Evolutionary conservation across 805 yeast genomes (phyloP).

Genomic region (Metschnikowia henanensis): DNA sequence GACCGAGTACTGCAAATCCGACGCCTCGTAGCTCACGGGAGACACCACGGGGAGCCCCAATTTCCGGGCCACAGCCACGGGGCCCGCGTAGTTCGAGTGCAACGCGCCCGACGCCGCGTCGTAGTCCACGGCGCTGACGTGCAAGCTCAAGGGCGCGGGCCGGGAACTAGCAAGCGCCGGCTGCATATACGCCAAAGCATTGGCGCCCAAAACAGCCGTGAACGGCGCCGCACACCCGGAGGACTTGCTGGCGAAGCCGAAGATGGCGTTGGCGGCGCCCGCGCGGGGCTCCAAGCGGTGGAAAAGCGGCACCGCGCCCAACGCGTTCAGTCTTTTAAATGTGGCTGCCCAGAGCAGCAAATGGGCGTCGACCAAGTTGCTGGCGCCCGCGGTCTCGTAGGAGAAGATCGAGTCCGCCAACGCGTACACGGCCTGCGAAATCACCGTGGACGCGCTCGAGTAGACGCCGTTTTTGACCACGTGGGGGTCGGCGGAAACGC

Average conservation of each 20-base stretch:
- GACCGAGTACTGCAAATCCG: slow-evolving; percentile 67
- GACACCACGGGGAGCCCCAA: slow-evolving; percentile 68
- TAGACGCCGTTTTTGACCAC: slow-evolving; percentile 48
- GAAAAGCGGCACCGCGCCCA: slow-evolving; percentile 60
- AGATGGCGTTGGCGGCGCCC: slow-evolving; percentile 79
- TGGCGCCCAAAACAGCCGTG: slow-evolving; percentile 61
- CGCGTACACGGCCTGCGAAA: slow-evolving; percentile 55
- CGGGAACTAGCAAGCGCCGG: slow-evolving; percentile 46
- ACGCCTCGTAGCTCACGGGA: slow-evolving; percentile 51
- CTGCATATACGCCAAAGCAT: slow-evolving; percentile 67
- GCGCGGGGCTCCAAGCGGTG: slow-evolving; percentile 68
- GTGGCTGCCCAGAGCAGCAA: slow-evolving; percentile 59
- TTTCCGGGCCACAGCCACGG: slow-evolving; percentile 59
- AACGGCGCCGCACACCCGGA: slow-evolving; percentile 26
- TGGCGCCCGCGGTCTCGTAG: slow-evolving; percentile 59
- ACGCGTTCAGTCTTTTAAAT: slow-evolving; percentile 49
- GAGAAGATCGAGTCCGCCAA: slow-evolving; percentile 58
- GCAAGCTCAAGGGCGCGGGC: slow-evolving; percentile 61
- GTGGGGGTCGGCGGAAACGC: slow-evolving; percentile 57
- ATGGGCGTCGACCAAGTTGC: slow-evolving; percentile 58
- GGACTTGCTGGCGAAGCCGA: slow-evolving; percentile 55
- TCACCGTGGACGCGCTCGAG: slow-evolving; percentile 54
- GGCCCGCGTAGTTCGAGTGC: slow-evolving; percentile 61
- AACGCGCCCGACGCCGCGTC: slow-evolving; percentile 52
- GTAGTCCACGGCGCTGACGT: slow-evolving; percentile 76